Evolutionary conservation across 495 filamentous ascomycete species (phyloP).

Genomic region (Schizothecium vesticola): DNA sequence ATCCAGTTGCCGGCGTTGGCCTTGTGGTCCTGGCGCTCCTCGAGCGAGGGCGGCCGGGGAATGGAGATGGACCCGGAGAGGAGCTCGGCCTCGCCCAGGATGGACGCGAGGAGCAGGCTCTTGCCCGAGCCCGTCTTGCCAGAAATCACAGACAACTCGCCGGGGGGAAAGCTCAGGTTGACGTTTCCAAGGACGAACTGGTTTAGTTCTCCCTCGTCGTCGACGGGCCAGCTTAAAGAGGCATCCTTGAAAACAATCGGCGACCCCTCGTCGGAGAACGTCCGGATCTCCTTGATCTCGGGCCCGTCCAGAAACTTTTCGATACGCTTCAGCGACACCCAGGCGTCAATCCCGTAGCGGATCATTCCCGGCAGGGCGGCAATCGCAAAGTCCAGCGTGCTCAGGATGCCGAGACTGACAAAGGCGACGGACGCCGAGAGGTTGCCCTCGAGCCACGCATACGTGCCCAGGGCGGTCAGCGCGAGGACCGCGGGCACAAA

Average conservation of each 20-base stretch:
- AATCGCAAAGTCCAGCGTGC: slow-evolving; percentile 59
- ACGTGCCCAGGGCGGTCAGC: slow-evolving; percentile 57
- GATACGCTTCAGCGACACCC: slow-evolving; percentile 63
- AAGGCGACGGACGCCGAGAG: slow-evolving; percentile 69
- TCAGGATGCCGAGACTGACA: slow-evolving; percentile 65
- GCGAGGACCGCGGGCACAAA: slow-evolving; percentile 61
- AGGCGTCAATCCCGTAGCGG: slow-evolving; percentile 58
- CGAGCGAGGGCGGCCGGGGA: neutral
- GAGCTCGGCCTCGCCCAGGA: slow-evolving; percentile 19
- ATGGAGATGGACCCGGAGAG: slow-evolving; percentile 8
- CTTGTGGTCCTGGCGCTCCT: slow-evolving; percentile 7
- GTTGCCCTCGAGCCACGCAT: slow-evolving; percentile 53
- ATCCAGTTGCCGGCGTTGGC: slow-evolving; percentile 1
- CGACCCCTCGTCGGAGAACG: neutral
- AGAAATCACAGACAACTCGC: slow-evolving; percentile 6
- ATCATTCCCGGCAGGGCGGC: slow-evolving; percentile 64
- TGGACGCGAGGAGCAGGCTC: slow-evolving; percentile 14
- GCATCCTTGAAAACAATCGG: slow-evolving; percentile 1
- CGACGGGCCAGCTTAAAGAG: slow-evolving; percentile 3
- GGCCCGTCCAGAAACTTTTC: slow-evolving; percentile 62
- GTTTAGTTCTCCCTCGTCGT: neutral
- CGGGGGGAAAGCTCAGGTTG: neutral
- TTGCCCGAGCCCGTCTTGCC: slow-evolving; percentile 16
- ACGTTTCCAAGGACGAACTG: slow-evolving; percentile 6
- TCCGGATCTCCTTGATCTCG: slow-evolving; percentile 60